These are phyloP conservation scores for Cucumis hystrix DNA, from an alignment of 306 rosid genomes.

Conservation along the genomic window DNA sequence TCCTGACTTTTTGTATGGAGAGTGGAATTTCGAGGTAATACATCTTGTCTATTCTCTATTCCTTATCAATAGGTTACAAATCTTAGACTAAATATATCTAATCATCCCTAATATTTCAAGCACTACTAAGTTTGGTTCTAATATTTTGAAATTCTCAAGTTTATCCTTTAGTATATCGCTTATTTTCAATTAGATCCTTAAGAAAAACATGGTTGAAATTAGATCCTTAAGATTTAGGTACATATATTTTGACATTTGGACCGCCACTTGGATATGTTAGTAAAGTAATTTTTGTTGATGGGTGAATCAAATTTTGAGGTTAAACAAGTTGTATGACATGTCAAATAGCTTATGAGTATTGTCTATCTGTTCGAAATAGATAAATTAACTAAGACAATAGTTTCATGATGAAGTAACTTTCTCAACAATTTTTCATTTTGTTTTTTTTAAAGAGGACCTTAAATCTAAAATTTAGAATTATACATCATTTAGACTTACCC, in stretches of 20 bases:
- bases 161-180: not conserved
- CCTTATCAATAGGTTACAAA: not conserved
- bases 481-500: no score
- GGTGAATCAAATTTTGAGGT: not conserved
- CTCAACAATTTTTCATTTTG: no score
- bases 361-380: no score
- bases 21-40: conserved; percentile 84
- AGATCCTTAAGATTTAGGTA: not conserved
- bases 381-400: not conserved
- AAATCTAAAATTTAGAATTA: no score
- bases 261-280: not conserved
- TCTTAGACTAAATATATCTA: not conserved
- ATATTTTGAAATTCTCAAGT: not conserved
- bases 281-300: not conserved
- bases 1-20: conserved; percentile 51
- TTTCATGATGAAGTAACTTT: not conserved
- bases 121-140: not conserved
- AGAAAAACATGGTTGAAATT: not conserved
- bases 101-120: not conserved
- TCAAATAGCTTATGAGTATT: not conserved
- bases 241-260: not conserved
- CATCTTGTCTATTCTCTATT: not conserved
- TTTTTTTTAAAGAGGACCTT: no score
- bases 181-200: not conserved
- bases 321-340: not conserved